Evolutionary conservation across 164 flowering plant genomes (phyloP).

Genomic region (Chloranthus sessilifolius): DNA sequence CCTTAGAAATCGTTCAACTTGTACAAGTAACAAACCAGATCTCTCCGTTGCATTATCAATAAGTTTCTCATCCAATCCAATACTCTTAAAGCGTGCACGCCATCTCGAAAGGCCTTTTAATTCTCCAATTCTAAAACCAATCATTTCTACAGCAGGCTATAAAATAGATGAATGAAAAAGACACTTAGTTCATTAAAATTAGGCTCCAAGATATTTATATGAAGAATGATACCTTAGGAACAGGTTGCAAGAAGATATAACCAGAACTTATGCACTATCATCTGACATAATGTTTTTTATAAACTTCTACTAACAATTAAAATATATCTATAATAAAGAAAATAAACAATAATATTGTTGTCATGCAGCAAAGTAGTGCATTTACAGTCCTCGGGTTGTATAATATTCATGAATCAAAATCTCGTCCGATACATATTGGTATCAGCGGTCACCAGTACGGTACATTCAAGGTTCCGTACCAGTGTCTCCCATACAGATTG

Average conservation of each 20-base stretch:
- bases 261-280: neutral
- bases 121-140: slow-evolving; percentile 93
- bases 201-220: too few species aligned
- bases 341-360: too few species aligned
- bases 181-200: too few species aligned
- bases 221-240: neutral
- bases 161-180: slow-evolving; percentile 12
- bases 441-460: too few species aligned
- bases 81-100: slow-evolving; percentile 72
- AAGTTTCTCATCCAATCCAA: slow-evolving; percentile 85
- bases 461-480: too few species aligned
- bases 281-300: neutral
- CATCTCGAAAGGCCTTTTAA: slow-evolving; percentile 90
- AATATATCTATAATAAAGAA: neutral
- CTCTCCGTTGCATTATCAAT: slow-evolving; percentile 64
- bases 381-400: too few species aligned
- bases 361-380: too few species aligned
- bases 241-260: neutral
- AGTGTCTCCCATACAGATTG: too few species aligned
- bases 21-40: slow-evolving; percentile 84
- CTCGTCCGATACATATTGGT: too few species aligned
- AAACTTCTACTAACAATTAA: neutral
- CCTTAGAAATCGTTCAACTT: slow-evolving; percentile 69
- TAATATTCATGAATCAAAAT: too few species aligned
- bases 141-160: slow-evolving; percentile 94